Percentiles rank a stretch among this genome's conserved stretches.
Evolutionary conservation across 2,329 filamentous ascomycete species (phyloP).

Genomic region (Trichoderma sp.): DNA sequence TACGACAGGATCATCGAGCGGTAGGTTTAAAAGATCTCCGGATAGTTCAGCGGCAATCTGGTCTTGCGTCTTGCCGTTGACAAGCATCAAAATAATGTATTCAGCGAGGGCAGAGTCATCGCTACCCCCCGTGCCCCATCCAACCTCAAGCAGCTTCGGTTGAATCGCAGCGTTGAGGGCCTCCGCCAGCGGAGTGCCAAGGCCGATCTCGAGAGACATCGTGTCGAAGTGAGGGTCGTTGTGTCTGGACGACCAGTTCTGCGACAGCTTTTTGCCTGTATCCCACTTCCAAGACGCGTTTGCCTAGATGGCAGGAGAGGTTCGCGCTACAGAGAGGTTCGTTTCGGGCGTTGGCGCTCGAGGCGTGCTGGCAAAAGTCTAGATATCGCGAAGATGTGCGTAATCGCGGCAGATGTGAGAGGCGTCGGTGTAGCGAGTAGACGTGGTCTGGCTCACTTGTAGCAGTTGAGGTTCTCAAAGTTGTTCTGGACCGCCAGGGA

Average conservation of each 20-base stretch:
- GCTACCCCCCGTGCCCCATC: conserved; percentile 79
- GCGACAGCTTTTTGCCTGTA: conserved; percentile 2
- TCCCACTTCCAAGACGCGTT: conserved; percentile 25
- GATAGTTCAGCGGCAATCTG: conserved; percentile 88
- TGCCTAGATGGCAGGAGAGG: neutral
- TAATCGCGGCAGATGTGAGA: conserved; percentile 1
- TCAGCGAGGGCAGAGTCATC: conserved; percentile 86
- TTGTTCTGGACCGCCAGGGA: conserved; percentile 30
- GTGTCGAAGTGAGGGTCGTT: conserved; percentile 35
- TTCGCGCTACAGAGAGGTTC: conserved; percentile 2
- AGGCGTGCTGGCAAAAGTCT: neutral
- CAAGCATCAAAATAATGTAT: conserved; percentile 96
- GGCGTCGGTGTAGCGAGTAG: conserved; percentile 5
- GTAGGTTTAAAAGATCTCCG: conserved; percentile 80
- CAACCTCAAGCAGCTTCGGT: conserved; percentile 88
- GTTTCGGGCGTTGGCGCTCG: neutral
- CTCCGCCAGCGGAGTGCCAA: conserved; percentile 81
- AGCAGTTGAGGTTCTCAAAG: conserved; percentile 35
- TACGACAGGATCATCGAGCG: conserved; percentile 80
- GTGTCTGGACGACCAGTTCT: conserved; percentile 18
- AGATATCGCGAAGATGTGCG: conserved; percentile 8
- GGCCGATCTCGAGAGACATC: conserved; percentile 78
- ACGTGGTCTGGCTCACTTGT: conserved; percentile 14
- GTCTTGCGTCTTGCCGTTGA: conserved; percentile 89
- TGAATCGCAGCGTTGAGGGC: conserved; percentile 82